Evolutionary conservation across 140 eudicot species (phyloP), one percentile per base, ranked within the genome.

Genomic region (Ambrosia hybrid): DNA sequence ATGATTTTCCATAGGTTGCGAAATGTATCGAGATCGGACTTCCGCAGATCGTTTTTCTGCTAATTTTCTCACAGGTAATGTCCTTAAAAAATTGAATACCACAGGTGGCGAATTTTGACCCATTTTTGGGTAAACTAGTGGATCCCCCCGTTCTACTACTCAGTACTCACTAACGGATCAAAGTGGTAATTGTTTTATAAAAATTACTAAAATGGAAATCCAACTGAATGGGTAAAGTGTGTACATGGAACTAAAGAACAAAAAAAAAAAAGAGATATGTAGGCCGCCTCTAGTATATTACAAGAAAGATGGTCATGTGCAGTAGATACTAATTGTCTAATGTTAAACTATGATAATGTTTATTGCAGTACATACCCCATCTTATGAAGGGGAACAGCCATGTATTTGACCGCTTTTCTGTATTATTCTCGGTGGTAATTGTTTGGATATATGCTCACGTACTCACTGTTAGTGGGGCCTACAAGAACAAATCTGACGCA

Each of bases 371-470:
- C 80, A 71, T 94, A 71, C 96, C 97, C 2, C 91, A 84, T 78
- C 72, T 90, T 51, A 88, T 94, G 89, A 78, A 79, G 37, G 96
- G 97, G 9, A 91, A 90, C 39, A 88, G 80, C 57, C 85, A 86
- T 76, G 69, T 90, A 33, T 90, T 90, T 79, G 97, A 94, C 77
- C 99, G 99, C 2, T 94, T 94, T 88, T 86, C 99, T 30, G 97
- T 94, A 11, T 11, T 94, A 48, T 88, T 94, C 84, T 82, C 99
- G 13, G 91, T 94, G 78, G 78, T 57, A 7, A 94, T 94, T 53
- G 99, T 94, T 71, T 94, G 99, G 99, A 71, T 94, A 63, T 94
- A 94, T 26, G 99, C 99, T 34, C 91, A 88, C 81, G 52, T 88
- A 51, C 95, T 90, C 57, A 94, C 99, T 49, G 91, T 90, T 58